Evolutionary conservation across 768 basidiomycete species (phyloP).

Genomic region (Kwoniella shandongensis): DNA sequence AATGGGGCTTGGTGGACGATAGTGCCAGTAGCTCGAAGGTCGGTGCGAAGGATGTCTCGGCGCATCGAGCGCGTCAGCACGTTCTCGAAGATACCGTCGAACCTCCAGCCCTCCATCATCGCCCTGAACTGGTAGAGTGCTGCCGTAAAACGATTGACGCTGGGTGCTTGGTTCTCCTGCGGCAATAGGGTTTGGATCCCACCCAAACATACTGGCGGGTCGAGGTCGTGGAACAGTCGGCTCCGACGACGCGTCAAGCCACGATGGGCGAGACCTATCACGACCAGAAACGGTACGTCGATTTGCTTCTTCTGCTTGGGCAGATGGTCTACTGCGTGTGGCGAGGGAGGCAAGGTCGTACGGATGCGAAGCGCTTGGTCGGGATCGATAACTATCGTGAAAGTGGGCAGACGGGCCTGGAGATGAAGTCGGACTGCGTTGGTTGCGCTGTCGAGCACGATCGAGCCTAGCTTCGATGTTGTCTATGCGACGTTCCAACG

Average conservation of each 20-base stretch:
- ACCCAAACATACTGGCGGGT: too few species aligned
- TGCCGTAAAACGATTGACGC: too few species aligned
- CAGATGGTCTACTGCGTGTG: constrained; percentile 11
- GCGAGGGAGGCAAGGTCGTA: constrained; percentile 10
- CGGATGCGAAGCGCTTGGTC: constrained; percentile 1
- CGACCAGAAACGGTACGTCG: too few species aligned
- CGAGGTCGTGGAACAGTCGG: constrained; percentile 16
- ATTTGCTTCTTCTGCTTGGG: not conserved
- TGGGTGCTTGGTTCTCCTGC: too few species aligned
- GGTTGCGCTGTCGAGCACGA: constrained; percentile 6
- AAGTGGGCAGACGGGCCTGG: not conserved
- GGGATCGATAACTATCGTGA: constrained; percentile 4
- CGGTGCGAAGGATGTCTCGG: constrained; percentile 5
- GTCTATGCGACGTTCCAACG: constrained; percentile 20
- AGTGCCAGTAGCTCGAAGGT: too few species aligned
- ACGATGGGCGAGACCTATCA: constrained; percentile 1
- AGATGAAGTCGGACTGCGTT: constrained; percentile 11
- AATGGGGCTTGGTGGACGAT: not conserved
- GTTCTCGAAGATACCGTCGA: too few species aligned
- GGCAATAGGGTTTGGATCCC: too few species aligned
- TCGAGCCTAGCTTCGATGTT: constrained; percentile 22
- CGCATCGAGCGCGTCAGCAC: too few species aligned
- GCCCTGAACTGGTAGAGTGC: too few species aligned
- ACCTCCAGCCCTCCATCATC: too few species aligned
- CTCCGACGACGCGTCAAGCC: constrained; percentile 1